phyloP scores from a whole-genome alignment of 2,329 filamentous ascomycete species.

The Fusarium subglutinans region DNA sequence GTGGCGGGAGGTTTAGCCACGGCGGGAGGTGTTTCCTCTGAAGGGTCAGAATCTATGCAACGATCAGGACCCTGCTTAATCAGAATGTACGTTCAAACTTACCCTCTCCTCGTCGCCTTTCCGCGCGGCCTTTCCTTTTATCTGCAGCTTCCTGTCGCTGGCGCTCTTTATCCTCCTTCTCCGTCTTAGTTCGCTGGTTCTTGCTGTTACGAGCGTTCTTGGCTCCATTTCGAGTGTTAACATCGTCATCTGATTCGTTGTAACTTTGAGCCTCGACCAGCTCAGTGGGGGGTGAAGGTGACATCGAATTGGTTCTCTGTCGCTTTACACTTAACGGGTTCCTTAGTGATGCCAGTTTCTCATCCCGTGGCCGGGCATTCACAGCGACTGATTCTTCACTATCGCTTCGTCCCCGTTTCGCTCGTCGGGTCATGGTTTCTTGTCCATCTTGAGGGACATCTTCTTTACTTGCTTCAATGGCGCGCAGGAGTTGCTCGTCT shows the following conservation, averaged over 20 bases:
- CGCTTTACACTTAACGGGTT: conserved; percentile 78
- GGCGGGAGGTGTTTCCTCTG: conserved; percentile 71
- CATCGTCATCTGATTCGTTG: conserved; percentile 79
- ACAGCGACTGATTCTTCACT: conserved; percentile 84
- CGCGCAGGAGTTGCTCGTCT: conserved; percentile 86
- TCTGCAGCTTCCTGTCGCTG: conserved; percentile 78
- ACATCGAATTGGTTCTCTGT: conserved; percentile 82
- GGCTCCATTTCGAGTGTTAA: conserved; percentile 57
- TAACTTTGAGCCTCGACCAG: conserved; percentile 59
- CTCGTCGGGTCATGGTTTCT: conserved; percentile 69
- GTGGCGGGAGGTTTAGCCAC: conserved; percentile 41
- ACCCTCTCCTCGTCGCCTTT: conserved; percentile 85
- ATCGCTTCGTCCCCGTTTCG: conserved; percentile 87
- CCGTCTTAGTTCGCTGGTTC: conserved; percentile 69
- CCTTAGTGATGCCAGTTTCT: conserved; percentile 56
- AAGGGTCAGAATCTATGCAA: conserved; percentile 72
- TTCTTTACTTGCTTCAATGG: conserved; percentile 94
- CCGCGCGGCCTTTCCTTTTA: conserved; percentile 83
- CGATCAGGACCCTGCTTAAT: conserved; percentile 18
- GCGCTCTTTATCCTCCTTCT: conserved; percentile 78
- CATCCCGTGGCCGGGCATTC: conserved; percentile 25
- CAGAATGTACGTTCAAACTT: conserved; percentile 38
- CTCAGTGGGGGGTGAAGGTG: conserved; percentile 64
- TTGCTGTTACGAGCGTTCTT: conserved; percentile 72
- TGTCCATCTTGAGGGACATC: conserved; percentile 64